Percentiles rank a stretch among this genome's conserved stretches.
These are phyloP conservation scores for Eucalyptus regnans DNA, from an alignment of 345 rosid species.

Conservation along the genomic window DNA sequence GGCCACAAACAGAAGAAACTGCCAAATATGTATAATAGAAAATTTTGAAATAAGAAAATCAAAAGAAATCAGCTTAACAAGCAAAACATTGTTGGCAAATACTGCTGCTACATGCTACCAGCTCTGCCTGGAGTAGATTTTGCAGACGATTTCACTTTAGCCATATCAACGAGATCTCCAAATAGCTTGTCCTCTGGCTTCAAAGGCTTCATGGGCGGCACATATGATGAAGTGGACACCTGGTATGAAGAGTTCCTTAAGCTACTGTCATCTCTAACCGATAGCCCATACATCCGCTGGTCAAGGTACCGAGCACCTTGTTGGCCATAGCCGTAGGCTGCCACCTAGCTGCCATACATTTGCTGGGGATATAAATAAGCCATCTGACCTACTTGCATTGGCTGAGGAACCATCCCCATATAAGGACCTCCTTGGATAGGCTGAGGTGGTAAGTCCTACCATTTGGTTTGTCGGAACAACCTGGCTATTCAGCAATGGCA, in stretches of 20 bases:
- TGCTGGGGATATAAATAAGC: slow-evolving; percentile 41
- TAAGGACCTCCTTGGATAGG: slow-evolving; percentile 44
- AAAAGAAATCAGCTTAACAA: too few species aligned
- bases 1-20: background rate
- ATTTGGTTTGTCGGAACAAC: slow-evolving; percentile 16
- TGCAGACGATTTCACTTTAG: too few species aligned
- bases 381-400: slow-evolving; percentile 33
- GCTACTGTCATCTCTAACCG: slow-evolving; percentile 40
- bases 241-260: slow-evolving; percentile 29
- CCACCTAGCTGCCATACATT: slow-evolving; percentile 53
- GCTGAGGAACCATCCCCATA: slow-evolving; percentile 44
- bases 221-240: slow-evolving; percentile 8
- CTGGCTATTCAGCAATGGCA: background rate
- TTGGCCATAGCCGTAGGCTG: slow-evolving; percentile 67
- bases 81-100: too few species aligned
- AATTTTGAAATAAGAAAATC: too few species aligned
- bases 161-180: too few species aligned
- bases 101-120: too few species aligned
- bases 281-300: slow-evolving; percentile 66
- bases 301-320: slow-evolving; percentile 49
- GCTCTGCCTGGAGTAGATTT: too few species aligned
- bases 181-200: too few species aligned
- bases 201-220: too few species aligned
- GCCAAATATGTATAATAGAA: too few species aligned
- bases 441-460: slow-evolving; percentile 28